Evolutionary conservation across 352 stramenopile genomes (phyloP).

Genomic region (Bremia lactucae): DNA sequence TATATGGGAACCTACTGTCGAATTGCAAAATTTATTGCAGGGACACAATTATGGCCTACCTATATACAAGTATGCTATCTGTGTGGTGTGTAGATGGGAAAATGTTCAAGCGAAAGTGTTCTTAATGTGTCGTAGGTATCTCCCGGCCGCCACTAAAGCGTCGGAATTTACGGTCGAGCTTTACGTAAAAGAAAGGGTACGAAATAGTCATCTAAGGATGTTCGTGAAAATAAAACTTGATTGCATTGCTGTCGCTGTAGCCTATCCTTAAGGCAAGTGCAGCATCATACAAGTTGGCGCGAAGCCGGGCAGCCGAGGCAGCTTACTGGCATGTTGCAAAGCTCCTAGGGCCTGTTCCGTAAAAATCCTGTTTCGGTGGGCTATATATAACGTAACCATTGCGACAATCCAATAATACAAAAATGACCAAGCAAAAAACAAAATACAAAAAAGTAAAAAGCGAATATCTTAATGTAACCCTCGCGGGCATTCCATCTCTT

Average conservation of each 20-base stretch:
- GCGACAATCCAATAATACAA: too few species aligned
- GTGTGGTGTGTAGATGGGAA: neutral
- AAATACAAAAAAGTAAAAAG: too few species aligned
- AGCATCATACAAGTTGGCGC: conserved; percentile 52
- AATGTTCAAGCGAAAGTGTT: neutral
- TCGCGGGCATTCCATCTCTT: conserved; percentile 18
- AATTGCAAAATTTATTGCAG: conserved; percentile 63
- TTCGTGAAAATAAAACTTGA: too few species aligned
- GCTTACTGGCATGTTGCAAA: conserved; percentile 39
- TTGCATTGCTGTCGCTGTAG: conserved; percentile 11
- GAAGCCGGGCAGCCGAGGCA: conserved; percentile 37
- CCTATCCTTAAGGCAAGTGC: conserved; percentile 33
- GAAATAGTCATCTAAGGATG: neutral
- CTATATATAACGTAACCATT: too few species aligned
- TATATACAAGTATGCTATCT: conserved; percentile 41
- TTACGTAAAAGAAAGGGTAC: conserved; percentile 58
- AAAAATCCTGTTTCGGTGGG: too few species aligned
- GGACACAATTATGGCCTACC: conserved; percentile 50
- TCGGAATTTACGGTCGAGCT: conserved; percentile 39
- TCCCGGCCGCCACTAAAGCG: conserved; percentile 38
- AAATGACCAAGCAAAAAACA: too few species aligned
- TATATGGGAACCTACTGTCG: conserved; percentile 46
- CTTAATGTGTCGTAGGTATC: conserved; percentile 25
- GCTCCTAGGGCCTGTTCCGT: conserved; percentile 15
- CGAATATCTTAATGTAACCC: conserved; percentile 12